Base-by-base conservation (phyloP, 1,284 basidiomycete genomes). In the Cystobasidiaceae sp. region DNA sequence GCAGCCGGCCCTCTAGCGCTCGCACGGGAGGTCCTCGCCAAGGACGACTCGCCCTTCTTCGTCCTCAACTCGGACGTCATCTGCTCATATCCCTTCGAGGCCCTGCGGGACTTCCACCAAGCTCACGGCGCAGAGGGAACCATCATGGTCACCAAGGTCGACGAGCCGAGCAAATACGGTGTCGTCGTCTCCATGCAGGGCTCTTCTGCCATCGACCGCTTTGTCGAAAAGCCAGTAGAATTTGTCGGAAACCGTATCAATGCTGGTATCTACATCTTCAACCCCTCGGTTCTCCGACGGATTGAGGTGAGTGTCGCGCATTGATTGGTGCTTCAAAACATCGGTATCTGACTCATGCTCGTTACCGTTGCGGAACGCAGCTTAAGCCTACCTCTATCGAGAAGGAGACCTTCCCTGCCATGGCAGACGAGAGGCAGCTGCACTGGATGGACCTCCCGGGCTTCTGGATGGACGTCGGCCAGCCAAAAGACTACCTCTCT, bases 261-360 rank as follows among this genome's bases (percentile, higher is more conserved):
- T 75, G 81, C 80, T 67, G 81, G 81, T 74, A 81, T 82, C 77
- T 82, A 82, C 77, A 80, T 82, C 73, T 81, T 82, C 79, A 80
- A 80, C 78, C 81, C 81, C 11, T 77, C 75, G 41, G 75, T 82
- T 48, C 75, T 82, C 59, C 73, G 80, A 72, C 77, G 81, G 59
- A 82, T 82, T 67, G 79, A 82, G 75, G 78, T 79, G 63, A 66
- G 76, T 65, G 13, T 7, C 4, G 17, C 8, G 13, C 59, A 23
- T 39, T 50, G 43, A 11, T 49, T 41, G 9, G 15, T 9, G 6
- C n/a, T 9, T 54, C 8, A 9, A 15, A 2, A n/a, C 11, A 19
- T 19, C 7, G 34, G 19, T 4, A 28, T 27, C 17, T 23, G 21
- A 4, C 21, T 56, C 8, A 27, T 39, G 3, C 21, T 39, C 11